phyloP scores from a whole-genome alignment of 352 stramenopile species.

The Phytopythium helicoides region DNA sequence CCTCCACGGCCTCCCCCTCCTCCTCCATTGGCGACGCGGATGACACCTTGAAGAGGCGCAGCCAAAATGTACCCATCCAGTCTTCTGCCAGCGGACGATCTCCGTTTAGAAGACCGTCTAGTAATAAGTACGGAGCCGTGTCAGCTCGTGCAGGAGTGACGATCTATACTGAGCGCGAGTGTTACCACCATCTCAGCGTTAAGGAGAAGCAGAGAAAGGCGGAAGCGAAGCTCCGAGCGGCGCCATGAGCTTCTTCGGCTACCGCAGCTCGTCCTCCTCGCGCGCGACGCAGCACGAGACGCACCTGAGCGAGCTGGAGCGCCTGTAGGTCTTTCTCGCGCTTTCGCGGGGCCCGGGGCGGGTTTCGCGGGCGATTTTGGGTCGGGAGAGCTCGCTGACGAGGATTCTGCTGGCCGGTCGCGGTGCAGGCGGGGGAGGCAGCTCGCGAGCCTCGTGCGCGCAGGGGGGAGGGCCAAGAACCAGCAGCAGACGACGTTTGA shows the following conservation, averaged over 20 bases:
- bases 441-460: conserved; percentile 77
- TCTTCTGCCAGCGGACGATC: conserved; percentile 1
- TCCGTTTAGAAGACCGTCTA: not conserved
- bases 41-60: too few species aligned
- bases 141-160: too few species aligned
- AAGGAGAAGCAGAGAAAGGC: not conserved
- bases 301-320: conserved; percentile 78
- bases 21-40: not conserved
- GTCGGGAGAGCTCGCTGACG: not conserved
- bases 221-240: not conserved
- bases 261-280: conserved; percentile 47
- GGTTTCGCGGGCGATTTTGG: not conserved
- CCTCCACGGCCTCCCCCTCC: not conserved
- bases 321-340: conserved; percentile 36
- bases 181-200: too few species aligned
- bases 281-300: conserved; percentile 56
- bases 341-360: not conserved
- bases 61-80: too few species aligned
- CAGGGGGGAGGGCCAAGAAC: conserved; percentile 79
- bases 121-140: conserved; percentile 10
- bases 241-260: conserved; percentile 68
- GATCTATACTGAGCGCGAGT: not conserved
- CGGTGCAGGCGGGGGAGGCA: conserved; percentile 58
- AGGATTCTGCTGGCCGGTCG: not conserved
- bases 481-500: conserved; percentile 86